phyloP scores from a whole-genome alignment of 139 green algal species.

The Chlorella sp. region DNA sequence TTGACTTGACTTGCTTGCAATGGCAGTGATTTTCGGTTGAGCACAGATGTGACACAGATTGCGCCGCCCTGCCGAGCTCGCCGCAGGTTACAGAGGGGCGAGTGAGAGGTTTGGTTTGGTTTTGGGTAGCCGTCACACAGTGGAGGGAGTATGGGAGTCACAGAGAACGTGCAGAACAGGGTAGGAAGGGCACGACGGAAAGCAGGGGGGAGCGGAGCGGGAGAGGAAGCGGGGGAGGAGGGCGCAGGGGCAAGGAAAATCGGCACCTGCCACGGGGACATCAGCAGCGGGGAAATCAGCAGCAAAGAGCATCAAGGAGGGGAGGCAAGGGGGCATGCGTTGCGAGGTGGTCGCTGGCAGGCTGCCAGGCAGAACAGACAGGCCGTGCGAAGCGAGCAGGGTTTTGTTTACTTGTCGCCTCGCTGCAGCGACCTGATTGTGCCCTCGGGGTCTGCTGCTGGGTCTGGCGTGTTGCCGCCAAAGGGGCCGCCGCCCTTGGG shows the following conservation, averaged over 20 bases:
- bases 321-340: too few species aligned
- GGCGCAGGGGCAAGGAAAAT: neutral
- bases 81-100: too few species aligned
- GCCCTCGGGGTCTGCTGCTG: neutral
- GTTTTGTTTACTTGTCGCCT: neutral
- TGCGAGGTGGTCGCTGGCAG: neutral
- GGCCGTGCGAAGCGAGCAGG: neutral
- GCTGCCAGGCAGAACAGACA: neutral
- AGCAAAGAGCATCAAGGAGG: neutral
- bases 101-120: too few species aligned
- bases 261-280: neutral
- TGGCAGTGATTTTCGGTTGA: too few species aligned
- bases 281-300: neutral
- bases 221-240: neutral
- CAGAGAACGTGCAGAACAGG: neutral
- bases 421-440: neutral
- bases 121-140: too few species aligned
- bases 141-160: neutral
- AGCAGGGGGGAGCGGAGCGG: neutral
- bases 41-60: too few species aligned
- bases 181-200: neutral
- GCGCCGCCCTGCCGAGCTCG: too few species aligned
- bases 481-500: conserved; percentile 6
- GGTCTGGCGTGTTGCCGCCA: neutral
- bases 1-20: too few species aligned